Evolutionary conservation across 768 basidiomycete species (phyloP), one percentile per base, ranked within the genome.

Genomic region (Boletus sp.): DNA sequence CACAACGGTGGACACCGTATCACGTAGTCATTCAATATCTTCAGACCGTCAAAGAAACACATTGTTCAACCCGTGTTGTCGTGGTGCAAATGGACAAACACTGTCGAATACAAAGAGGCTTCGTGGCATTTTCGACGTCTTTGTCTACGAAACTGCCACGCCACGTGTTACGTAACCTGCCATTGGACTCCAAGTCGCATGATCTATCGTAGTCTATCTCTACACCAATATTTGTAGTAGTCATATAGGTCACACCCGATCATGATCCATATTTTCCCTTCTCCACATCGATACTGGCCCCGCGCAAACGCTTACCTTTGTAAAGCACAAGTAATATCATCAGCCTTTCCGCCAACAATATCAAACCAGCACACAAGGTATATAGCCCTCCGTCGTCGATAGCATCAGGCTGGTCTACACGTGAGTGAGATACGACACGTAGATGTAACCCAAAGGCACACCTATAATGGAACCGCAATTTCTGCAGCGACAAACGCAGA

Each of bases 341-440:
- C 10, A 78, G 52, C n/a, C n/a, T n/a, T 39, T 83, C 81, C 11
- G 78, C 77, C 10, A 87, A 39, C 1, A 81, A 58, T 68, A 90
- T 72, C 8, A 93, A 36, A 0, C 82, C 79, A 0, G 78, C 77
- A 75, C 83, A 89, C 4, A 93, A 71, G 0, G 87, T 87, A 65
- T 92, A 94, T 51, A 89, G 75, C 63, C 92, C 81, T 65, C 91
- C 92, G 60, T 94, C 92, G 0, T 92, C 92, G 18, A 94, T 79
- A 2, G 81, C 75, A 56, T 87, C 79, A n/a, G n/a, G n/a, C 81
- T 90, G 61, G 6, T 57, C 11, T 18, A 17, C n/a, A 39, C 1
- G 20, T 57, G 37, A 60, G 44, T n/a, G 17, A 46, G 15, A 51
- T 44, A 29, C 2, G 9, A 58, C 12, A 18, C 2, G 12, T 28